These are phyloP conservation scores for Ophiostoma novo-ulmi DNA, from an alignment of 2,329 filamentous ascomycete genomes.

Conservation along the genomic window DNA sequence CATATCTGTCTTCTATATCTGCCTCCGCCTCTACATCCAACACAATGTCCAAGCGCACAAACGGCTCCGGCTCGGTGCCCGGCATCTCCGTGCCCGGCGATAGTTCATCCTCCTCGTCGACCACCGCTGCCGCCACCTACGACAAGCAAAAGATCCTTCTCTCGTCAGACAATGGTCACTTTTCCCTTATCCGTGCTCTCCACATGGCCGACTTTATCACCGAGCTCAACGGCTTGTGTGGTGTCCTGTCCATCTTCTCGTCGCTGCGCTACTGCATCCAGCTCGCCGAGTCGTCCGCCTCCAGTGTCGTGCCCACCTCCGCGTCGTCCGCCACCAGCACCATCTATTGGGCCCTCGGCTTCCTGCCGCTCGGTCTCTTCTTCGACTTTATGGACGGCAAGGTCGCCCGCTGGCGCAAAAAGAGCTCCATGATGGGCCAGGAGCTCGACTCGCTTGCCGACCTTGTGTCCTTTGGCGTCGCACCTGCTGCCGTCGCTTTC, in stretches of 20 bases:
- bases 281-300: background rate
- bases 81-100: background rate
- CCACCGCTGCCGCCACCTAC: constrained; percentile 29
- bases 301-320: constrained; percentile 36
- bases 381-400: constrained; percentile 98
- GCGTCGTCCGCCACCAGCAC: constrained; percentile 49
- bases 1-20: too few relatives aligned
- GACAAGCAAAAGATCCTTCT: constrained; percentile 75
- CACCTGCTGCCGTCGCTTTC: constrained; percentile 82
- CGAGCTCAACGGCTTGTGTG: constrained; percentile 77
- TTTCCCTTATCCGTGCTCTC: constrained; percentile 62
- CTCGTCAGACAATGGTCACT: constrained; percentile 65
- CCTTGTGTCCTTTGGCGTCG: constrained; percentile 90
- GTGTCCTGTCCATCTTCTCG: constrained; percentile 91
- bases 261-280: constrained; percentile 88
- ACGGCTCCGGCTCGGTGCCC: background rate
- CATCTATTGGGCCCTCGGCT: constrained; percentile 74
- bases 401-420: constrained; percentile 92
- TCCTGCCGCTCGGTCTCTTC: constrained; percentile 90
- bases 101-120: background rate
- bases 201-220: constrained; percentile 82
- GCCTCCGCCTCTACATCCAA: background rate
- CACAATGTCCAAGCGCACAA: constrained; percentile 4
- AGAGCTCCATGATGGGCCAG: constrained; percentile 96
- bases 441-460: constrained; percentile 95